Base-by-base conservation (phyloP, 1,284 basidiomycete genomes). In the Cutaneotrichosporon arboriforme region DNA sequence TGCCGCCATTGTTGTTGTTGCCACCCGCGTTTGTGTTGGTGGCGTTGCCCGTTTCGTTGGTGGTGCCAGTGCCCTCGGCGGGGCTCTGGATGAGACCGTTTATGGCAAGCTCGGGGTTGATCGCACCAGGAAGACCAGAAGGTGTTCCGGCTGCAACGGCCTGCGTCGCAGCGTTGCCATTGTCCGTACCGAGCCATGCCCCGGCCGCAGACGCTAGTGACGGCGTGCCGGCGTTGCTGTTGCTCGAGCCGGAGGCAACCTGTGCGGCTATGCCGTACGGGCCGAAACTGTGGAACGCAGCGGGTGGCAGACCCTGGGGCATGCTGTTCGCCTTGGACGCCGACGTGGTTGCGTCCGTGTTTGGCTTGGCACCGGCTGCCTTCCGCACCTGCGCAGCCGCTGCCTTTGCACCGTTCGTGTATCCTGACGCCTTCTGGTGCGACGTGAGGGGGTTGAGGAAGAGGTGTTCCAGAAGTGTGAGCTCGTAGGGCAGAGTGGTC, bases 401-500 rank as follows among this genome's bases (percentile, higher is more conserved):
- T 4, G 36, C 20, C 54, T 66, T 63, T 52, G 54, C 47, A 21
- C 67, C 66, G 41, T 64, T 65, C 35, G 72, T 75, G 52, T 73
- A 74, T n/a, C 72, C 73, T 10, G 68, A 71, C 8, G 72, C 71
- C 59, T 75, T 74, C 46, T 69, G 68, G 55, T 76, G 73, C 36
- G 66, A 62, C 2, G 67, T 65, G 65, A 75, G 69, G 12, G 75
- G 75, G 62, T 77, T 75, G 37, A 74, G 54, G 61, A 77, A 76
- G 26, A 77, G 66, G 56, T 75, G 73, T 60, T 77, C 75, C 34
- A 77, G 65, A 1, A 76, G 57, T 1, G 66, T 66, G n/a, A 77
- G 63, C 57, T 77, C 75, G 59, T 72, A 74, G 0, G 75, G 75
- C 3, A 77, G 57, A 0, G 66, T 62, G 1, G 73, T 63, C 9